A percentile compares a stretch with the other conserved stretches of the same genome.
Conservation (phyloP, 176 grass and related monocot genomes). For the Elymus sibiricus region DNA sequence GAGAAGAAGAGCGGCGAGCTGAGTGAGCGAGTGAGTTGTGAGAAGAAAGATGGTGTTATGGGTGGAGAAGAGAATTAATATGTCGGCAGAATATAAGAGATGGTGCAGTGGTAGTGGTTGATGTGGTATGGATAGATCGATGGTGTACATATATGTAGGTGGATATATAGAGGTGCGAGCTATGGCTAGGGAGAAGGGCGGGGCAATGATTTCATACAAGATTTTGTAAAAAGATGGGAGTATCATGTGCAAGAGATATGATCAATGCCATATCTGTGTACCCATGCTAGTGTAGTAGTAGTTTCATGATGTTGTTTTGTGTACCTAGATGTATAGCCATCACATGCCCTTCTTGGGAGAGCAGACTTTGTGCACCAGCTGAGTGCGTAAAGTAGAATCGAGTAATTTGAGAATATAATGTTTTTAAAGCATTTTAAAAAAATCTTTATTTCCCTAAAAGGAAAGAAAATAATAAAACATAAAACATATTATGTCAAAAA, state of each 20-base stretch:
- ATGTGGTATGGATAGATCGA: constrained; percentile 9
- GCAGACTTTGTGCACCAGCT: not conserved
- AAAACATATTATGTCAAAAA: too few species aligned
- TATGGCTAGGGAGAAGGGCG: not conserved
- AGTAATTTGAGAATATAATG: not conserved
- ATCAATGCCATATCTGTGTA: constrained; percentile 33
- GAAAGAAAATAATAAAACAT: not conserved
- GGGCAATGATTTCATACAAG: constrained; percentile 41
- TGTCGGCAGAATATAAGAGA: constrained; percentile 41
- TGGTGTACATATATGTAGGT: not conserved
- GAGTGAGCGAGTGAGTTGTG: constrained; percentile 10
- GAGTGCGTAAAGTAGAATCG: not conserved
- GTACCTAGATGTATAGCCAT: constrained; percentile 6
- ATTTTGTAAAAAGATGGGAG: constrained; percentile 46
- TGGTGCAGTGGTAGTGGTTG: constrained; percentile 23
- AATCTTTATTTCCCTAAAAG: too few species aligned
- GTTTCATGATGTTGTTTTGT: constrained; percentile 38
- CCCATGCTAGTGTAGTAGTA: constrained; percentile 28
- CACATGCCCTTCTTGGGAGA: not conserved
- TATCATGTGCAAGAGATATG: constrained; percentile 33
- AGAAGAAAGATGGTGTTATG: constrained; percentile 28
- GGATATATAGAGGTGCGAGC: constrained; percentile 22
- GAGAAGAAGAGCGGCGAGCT: not conserved
- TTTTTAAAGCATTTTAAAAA: too few species aligned
- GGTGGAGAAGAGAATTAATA: constrained; percentile 47